These are phyloP conservation scores for Russula abietina DNA, from an alignment of 768 basidiomycete genomes.

Conservation along the genomic window DNA sequence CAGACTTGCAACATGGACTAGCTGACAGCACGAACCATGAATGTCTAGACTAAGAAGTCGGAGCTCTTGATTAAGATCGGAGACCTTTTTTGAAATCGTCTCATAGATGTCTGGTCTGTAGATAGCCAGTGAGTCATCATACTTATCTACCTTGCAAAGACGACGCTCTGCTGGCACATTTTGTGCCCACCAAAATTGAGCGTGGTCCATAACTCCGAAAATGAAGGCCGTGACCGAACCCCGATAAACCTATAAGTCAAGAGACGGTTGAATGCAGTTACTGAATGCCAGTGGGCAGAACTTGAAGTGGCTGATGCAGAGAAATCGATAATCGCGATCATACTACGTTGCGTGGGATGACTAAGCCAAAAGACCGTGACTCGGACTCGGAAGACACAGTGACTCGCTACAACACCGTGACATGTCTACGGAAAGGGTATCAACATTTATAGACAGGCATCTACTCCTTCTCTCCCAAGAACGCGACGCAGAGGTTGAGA, in stretches of 20 bases:
- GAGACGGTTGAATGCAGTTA: not conserved
- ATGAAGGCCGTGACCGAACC: not conserved
- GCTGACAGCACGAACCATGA: constrained; percentile 42
- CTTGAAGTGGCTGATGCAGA: not conserved
- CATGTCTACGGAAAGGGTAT: constrained; percentile 33
- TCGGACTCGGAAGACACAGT: too few species aligned
- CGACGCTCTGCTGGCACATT: constrained; percentile 3
- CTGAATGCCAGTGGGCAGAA: not conserved
- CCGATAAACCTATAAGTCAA: not conserved
- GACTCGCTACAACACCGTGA: not conserved
- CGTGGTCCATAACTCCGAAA: not conserved
- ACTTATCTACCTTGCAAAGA: constrained; percentile 18
- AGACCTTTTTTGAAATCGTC: constrained; percentile 42
- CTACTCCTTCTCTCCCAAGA: constrained; percentile 62
- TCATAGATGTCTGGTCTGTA: constrained; percentile 23
- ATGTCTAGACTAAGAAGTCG: constrained; percentile 64
- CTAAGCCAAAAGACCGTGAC: not conserved
- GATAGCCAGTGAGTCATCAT: constrained; percentile 13
- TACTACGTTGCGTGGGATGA: not conserved
- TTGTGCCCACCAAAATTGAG: constrained; percentile 20
- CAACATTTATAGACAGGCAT: constrained; percentile 63
- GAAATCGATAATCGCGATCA: not conserved
- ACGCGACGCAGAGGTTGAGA: constrained; percentile 77
- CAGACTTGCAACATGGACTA: not conserved
- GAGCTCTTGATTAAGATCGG: constrained; percentile 48